A percentile compares a stretch with the other conserved stretches of the same genome.
Evolutionary conservation across 441 rosid genomes (phyloP).

Genomic region (Cnidoscolus chayamansa): DNA sequence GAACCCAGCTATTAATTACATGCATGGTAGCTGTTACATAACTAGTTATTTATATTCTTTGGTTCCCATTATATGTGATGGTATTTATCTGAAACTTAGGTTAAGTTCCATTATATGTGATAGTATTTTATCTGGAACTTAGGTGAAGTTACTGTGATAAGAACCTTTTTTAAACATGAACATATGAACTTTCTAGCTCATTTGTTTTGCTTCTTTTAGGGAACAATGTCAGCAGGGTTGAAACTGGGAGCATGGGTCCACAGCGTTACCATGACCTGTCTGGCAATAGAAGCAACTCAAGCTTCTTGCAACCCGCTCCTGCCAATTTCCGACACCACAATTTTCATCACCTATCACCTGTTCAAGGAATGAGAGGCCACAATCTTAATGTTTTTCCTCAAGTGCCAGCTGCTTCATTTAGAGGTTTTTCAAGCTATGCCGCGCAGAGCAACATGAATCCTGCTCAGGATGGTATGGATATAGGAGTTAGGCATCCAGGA

Average conservation of each 20-base stretch:
- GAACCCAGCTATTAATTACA: constrained; percentile 42
- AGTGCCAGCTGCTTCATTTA: constrained; percentile 42
- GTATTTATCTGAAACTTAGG: background rate
- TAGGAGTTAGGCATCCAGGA: constrained; percentile 49
- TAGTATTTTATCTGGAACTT: background rate
- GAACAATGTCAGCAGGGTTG: constrained; percentile 43
- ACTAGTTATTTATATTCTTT: background rate
- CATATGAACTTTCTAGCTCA: background rate
- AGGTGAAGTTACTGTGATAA: background rate
- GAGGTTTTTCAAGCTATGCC: constrained; percentile 38
- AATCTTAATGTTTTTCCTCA: constrained; percentile 47
- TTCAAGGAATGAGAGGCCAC: constrained; percentile 62
- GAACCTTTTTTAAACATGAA: background rate
- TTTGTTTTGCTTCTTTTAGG: constrained; percentile 29
- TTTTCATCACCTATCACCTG: constrained; percentile 41
- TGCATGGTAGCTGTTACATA: constrained; percentile 48
- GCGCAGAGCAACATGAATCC: constrained; percentile 38
- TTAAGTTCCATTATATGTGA: background rate
- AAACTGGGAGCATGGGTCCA: constrained; percentile 39
- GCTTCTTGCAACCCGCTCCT: constrained; percentile 42
- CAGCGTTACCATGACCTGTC: constrained; percentile 46
- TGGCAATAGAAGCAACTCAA: constrained; percentile 41
- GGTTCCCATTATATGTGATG: background rate
- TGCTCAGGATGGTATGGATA: constrained; percentile 47
- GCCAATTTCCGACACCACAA: constrained; percentile 38